Conservation (phyloP, 2,329 filamentous ascomycete genomes). For the Phaeophleospora eucalypticola region DNA sequence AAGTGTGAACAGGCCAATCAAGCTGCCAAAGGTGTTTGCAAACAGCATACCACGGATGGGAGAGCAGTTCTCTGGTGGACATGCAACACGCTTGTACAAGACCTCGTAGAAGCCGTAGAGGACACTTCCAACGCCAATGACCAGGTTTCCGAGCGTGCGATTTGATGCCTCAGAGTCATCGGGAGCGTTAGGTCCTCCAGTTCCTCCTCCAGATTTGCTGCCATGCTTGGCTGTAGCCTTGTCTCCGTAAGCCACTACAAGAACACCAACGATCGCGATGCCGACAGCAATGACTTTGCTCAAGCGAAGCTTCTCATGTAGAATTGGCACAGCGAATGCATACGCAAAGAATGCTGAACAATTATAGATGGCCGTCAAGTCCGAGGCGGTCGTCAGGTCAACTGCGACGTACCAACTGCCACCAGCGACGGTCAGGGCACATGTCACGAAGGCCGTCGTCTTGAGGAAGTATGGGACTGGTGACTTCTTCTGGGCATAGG, state of each 20-base stretch:
- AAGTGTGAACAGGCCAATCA: conserved; percentile 84
- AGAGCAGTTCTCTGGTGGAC: conserved; percentile 82
- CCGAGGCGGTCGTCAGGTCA: conserved; percentile 84
- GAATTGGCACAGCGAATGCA: conserved; percentile 85
- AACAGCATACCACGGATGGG: conserved; percentile 92
- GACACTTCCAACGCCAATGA: conserved; percentile 86
- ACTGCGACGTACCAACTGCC: conserved; percentile 95
- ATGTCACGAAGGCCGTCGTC: conserved; percentile 78
- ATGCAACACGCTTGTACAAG: conserved; percentile 88
- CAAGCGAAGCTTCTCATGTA: conserved; percentile 76
- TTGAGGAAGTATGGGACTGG: conserved; percentile 71
- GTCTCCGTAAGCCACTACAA: conserved; percentile 94
- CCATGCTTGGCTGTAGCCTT: conserved; percentile 49
- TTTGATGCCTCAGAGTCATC: conserved; percentile 56
- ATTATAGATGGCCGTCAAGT: conserved; percentile 98
- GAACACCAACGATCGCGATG: conserved; percentile 81
- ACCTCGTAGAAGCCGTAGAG: conserved; percentile 97
- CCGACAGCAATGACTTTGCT: conserved; percentile 84
- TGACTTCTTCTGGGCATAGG: conserved; percentile 42
- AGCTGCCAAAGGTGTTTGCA: conserved; percentile 82
- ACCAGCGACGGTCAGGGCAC: conserved; percentile 81
- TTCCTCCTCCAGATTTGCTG: conserved; percentile 52
- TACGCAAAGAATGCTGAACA: conserved; percentile 99
- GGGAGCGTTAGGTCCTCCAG: conserved; percentile 44
- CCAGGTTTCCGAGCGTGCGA: conserved; percentile 76